Evolutionary conservation across 2,329 filamentous ascomycete genomes (phyloP).

Genomic region (Arthrobotrys sphaeroides): DNA sequence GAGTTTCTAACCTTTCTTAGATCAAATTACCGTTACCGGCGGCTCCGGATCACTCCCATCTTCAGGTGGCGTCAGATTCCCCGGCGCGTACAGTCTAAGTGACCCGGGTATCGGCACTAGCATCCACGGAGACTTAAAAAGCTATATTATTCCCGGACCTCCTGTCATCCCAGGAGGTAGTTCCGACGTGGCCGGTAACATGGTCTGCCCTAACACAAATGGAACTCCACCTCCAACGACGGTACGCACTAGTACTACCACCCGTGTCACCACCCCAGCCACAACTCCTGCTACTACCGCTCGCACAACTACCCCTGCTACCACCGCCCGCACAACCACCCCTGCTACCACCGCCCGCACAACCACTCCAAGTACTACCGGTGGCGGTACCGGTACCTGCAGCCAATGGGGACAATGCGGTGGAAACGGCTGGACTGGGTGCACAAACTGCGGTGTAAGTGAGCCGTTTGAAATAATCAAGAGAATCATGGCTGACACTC

Average conservation of each 20-base stretch:
- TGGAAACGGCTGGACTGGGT: conserved; percentile 37
- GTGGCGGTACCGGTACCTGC: conserved; percentile 3
- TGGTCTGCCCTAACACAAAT: conserved; percentile 26
- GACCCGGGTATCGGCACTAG: conserved; percentile 66
- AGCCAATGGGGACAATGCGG: conserved; percentile 32
- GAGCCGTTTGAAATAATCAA: neutral
- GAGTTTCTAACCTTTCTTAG: conserved; percentile 18
- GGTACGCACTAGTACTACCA: conserved; percentile 6
- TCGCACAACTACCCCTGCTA: neutral
- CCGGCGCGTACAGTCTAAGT: conserved; percentile 64
- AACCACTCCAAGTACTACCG: neutral
- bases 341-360: neutral
- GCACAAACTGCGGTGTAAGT: conserved; percentile 47
- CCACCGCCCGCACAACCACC: neutral
- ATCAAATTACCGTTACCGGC: conserved; percentile 65
- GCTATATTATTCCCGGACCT: conserved; percentile 62
- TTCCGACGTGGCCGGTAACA: conserved; percentile 20
- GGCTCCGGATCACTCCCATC: conserved; percentile 62
- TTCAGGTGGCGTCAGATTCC: conserved; percentile 62
- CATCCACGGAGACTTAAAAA: conserved; percentile 61
- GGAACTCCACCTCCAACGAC: conserved; percentile 10
- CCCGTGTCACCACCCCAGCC: neutral
- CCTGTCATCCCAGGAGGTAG: conserved; percentile 57
- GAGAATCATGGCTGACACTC: neutral
- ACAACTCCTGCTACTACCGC: neutral